phyloP scores from a whole-genome alignment of 2,329 filamentous ascomycete species.

The Curvularia sp. region DNA sequence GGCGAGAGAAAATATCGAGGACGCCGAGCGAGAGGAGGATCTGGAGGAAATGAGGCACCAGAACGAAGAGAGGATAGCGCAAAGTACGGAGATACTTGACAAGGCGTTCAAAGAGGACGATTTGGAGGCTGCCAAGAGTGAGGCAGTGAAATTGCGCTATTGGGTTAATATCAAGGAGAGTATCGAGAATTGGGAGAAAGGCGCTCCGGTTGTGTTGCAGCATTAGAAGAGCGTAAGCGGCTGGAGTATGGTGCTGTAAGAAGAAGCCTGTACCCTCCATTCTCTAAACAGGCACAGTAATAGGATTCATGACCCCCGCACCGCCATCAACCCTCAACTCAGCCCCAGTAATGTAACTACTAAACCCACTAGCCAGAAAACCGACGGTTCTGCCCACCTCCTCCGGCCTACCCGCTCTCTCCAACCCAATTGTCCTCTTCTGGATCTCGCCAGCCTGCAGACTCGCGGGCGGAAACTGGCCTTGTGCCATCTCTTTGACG shows the following conservation, averaged over 20 bases:
- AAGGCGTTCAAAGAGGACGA: slow-evolving; percentile 71
- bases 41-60: slow-evolving; percentile 64
- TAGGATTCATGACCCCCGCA: slow-evolving; percentile 54
- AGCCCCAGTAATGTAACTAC: slow-evolving; percentile 67
- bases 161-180: slow-evolving; percentile 88
- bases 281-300: slow-evolving; percentile 47
- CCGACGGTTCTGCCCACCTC: slow-evolving; percentile 68
- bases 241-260: neutral
- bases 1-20: slow-evolving; percentile 68
- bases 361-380: slow-evolving; percentile 69
- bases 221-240: slow-evolving; percentile 52
- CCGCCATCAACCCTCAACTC: slow-evolving; percentile 70
- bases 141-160: slow-evolving; percentile 82
- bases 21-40: slow-evolving; percentile 66
- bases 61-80: slow-evolving; percentile 72
- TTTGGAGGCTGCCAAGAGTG: slow-evolving; percentile 69
- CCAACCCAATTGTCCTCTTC: slow-evolving; percentile 63
- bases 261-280: neutral
- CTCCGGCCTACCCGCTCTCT: slow-evolving; percentile 63
- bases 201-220: slow-evolving; percentile 66
- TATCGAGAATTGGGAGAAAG: slow-evolving; percentile 83
- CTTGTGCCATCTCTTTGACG: slow-evolving; percentile 54
- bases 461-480: slow-evolving; percentile 63
- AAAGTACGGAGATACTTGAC: slow-evolving; percentile 69
- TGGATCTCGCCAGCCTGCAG: slow-evolving; percentile 60